These are phyloP conservation scores for Sugiyamaella chiloensis DNA, from an alignment of 805 yeast species.

Conservation along the genomic window DNA sequence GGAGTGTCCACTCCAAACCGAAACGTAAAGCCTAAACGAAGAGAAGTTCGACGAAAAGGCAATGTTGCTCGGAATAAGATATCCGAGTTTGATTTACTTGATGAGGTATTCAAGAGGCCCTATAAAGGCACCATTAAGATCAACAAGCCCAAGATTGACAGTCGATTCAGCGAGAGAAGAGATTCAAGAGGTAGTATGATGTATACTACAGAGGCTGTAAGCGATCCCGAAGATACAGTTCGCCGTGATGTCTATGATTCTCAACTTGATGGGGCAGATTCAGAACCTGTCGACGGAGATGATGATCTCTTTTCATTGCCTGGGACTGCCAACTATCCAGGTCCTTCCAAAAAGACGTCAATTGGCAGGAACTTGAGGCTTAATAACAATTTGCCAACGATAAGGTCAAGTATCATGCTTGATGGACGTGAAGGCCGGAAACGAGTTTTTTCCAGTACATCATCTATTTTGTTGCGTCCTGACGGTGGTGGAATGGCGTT, in stretches of 20 bases:
- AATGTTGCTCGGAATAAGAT: constrained; percentile 19
- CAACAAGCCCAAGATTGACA: constrained; percentile 11
- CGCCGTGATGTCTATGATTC: constrained; percentile 3
- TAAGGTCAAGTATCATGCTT: constrained; percentile 3
- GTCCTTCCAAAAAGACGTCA: not conserved
- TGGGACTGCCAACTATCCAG: not conserved
- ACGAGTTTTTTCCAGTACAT: not conserved
- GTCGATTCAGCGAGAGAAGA: not conserved
- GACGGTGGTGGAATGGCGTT: not conserved
- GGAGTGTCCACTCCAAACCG: constrained; percentile 5
- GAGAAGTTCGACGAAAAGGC: constrained; percentile 6
- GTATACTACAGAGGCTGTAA: not conserved
- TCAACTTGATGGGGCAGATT: constrained; percentile 5
- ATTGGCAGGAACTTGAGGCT: not conserved
- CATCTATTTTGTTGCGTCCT: not conserved
- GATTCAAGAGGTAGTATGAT: constrained; percentile 1
- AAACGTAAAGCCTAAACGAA: constrained; percentile 3
- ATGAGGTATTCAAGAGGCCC: constrained; percentile 31
- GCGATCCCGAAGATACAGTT: constrained; percentile 10
- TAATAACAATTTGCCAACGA: not conserved
- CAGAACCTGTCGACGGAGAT: constrained; percentile 7
- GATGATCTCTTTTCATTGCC: constrained; percentile 4
- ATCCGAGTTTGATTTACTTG: constrained; percentile 30
- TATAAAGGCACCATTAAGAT: constrained; percentile 27
- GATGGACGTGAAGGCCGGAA: not conserved